Percentiles rank a stretch among this genome's conserved stretches.
Conservation (phyloP, 2,329 filamentous ascomycete genomes). For the Apiospora saccharicola region DNA sequence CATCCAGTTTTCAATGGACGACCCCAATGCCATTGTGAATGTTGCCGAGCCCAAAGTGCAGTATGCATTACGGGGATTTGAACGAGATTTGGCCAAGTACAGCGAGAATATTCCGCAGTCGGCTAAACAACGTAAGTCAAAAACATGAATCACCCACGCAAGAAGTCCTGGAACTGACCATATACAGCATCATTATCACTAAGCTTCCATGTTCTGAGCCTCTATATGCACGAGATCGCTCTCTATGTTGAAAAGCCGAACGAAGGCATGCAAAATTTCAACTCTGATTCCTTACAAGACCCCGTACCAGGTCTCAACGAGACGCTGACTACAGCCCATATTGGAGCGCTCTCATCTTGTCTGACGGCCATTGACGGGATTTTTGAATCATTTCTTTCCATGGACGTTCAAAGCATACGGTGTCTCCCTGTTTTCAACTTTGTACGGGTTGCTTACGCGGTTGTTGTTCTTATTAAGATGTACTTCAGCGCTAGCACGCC, state of each 20-base stretch:
- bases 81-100: slow-evolving; percentile 70
- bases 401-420: slow-evolving; percentile 66
- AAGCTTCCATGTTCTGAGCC: slow-evolving; percentile 68
- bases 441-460: slow-evolving; percentile 74
- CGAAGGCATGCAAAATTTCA: slow-evolving; percentile 57
- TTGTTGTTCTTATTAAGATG: slow-evolving; percentile 77
- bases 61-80: slow-evolving; percentile 69
- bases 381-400: slow-evolving; percentile 68
- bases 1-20: slow-evolving; percentile 71
- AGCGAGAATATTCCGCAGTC: slow-evolving; percentile 59
- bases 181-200: slow-evolving; percentile 66
- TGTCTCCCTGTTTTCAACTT: slow-evolving; percentile 75
- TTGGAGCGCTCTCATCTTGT: slow-evolving; percentile 72
- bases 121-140: slow-evolving; percentile 62
- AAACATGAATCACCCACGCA: background rate
- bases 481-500: slow-evolving; percentile 72
- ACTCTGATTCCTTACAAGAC: slow-evolving; percentile 53
- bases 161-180: slow-evolving; percentile 26
- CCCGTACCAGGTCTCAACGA: slow-evolving; percentile 50
- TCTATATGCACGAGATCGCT: slow-evolving; percentile 80
- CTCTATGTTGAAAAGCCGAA: slow-evolving; percentile 70
- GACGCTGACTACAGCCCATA: slow-evolving; percentile 62
- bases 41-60: slow-evolving; percentile 70
- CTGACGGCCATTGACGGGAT: slow-evolving; percentile 71
- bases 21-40: slow-evolving; percentile 60